Conservation (phyloP, 106 monocot species). For the Dendrobium huoshanense region DNA sequence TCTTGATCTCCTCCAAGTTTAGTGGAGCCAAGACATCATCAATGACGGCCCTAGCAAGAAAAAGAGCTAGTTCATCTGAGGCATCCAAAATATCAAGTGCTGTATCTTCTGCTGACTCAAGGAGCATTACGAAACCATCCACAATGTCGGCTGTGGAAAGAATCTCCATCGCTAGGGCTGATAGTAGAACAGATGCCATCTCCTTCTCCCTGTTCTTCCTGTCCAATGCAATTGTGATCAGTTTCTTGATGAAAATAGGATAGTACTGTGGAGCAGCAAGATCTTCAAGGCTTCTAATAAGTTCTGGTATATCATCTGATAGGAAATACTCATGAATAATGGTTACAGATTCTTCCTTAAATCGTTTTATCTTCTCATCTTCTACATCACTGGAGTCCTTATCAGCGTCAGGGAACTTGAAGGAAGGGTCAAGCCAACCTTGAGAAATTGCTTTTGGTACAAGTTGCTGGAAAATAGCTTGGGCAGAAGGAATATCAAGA, state of each 20-base stretch:
- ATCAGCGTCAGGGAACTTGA: conserved; percentile 21
- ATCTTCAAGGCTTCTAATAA: conserved; percentile 71
- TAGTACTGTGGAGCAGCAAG: conserved; percentile 62
- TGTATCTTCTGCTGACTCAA: conserved; percentile 85
- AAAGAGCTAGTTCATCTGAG: conserved; percentile 78
- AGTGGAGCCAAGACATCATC: conserved; percentile 79
- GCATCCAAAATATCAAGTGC: conserved; percentile 86
- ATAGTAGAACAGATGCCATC: conserved; percentile 86
- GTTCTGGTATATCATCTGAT: conserved; percentile 77
- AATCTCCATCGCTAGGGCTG: conserved; percentile 60
- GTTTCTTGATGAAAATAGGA: conserved; percentile 76
- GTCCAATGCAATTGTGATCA: conserved; percentile 92
- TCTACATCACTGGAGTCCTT: conserved; percentile 21
- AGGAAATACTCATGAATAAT: conserved; percentile 87
- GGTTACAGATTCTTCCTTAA: conserved; percentile 59
- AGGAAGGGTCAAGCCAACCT: conserved; percentile 80
- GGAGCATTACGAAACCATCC: conserved; percentile 76
- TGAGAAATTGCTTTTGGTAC: conserved; percentile 52
- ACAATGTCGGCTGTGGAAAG: conserved; percentile 68
- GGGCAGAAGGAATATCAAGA: conserved; percentile 87
- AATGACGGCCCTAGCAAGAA: conserved; percentile 86
- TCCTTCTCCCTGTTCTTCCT: conserved; percentile 93
- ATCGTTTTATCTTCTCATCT: conserved; percentile 47
- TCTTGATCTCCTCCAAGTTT: conserved; percentile 71
- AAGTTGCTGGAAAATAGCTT: conserved; percentile 36